Percentiles rank a stretch among this genome's conserved stretches.
Evolutionary conservation across 345 rosid genomes (phyloP).

Genomic region (Citrus medica): DNA sequence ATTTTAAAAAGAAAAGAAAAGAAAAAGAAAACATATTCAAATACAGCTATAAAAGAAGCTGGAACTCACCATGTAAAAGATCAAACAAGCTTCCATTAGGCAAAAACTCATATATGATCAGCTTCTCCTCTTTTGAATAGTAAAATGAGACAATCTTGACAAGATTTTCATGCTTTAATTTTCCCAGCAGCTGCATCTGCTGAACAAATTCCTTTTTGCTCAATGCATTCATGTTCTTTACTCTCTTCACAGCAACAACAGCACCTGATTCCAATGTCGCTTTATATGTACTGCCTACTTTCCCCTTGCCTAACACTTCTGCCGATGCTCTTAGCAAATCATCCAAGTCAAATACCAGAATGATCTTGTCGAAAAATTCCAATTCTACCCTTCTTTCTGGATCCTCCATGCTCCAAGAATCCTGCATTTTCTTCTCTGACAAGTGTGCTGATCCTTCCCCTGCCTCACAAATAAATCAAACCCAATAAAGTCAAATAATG

Average conservation of each 20-base stretch:
- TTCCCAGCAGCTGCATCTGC: conserved; percentile 55
- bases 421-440: conserved; percentile 15
- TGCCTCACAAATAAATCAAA: neutral
- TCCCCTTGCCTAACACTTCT: conserved; percentile 47
- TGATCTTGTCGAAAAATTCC: conserved; percentile 35
- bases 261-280: conserved; percentile 44
- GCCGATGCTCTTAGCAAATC: conserved; percentile 60
- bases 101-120: conserved; percentile 43
- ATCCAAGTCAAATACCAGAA: conserved; percentile 44
- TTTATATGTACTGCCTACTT: conserved; percentile 44
- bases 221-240: conserved; percentile 28
- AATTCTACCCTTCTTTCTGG: conserved; percentile 45
- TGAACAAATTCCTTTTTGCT: conserved; percentile 45
- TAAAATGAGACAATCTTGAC: conserved; percentile 43
- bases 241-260: conserved; percentile 43
- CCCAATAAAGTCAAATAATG: neutral
- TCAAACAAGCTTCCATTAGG: conserved; percentile 42
- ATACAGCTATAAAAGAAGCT: neutral
- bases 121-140: conserved; percentile 52
- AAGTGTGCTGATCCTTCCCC: conserved; percentile 9
- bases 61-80: conserved; percentile 49
- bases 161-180: conserved; percentile 43
- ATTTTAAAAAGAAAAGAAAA: no score
- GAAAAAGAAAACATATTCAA: neutral
- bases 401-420: conserved; percentile 24